Evolutionary conservation across 1,284 basidiomycete genomes (phyloP), one percentile per base, ranked within the genome.

Genomic region (Moesziomyces globuligerus): DNA sequence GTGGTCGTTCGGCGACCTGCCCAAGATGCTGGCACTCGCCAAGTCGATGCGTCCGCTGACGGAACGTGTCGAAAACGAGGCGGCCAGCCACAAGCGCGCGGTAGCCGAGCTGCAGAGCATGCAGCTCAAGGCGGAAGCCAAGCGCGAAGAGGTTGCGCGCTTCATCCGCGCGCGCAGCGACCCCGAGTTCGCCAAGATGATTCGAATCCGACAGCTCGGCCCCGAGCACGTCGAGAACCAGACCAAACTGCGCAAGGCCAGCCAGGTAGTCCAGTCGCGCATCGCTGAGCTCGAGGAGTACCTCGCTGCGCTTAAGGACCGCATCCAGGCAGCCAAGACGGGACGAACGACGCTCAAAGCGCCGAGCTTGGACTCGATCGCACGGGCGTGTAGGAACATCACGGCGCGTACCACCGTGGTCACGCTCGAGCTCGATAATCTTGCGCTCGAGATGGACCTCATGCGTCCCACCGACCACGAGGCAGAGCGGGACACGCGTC

Each of bases 181-280:
- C 76, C 86, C 87, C 2, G 90, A 90, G 40, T 92, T 92, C 80
- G 87, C 90, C 13, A 90, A 89, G 75, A 90, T 93, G 86, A 83
- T 94, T 38, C 90, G 89, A 78, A 85, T 89, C 1, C 86, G 91
- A 48, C 89, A 89, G n/a, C 85, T 94, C n/a, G 90, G 90, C 7
- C 92, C 93, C 0, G 93, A 94, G 76, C 89, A 92, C 76, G 84
- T 89, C n/a, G 92, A 94, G 80, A 89, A 88, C 3, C 93, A 93
- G 78, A 87, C 85, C 11, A 88, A 89, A 52, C 83, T 94, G 25
- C 87, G 92, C 39, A 87, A 88, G 54, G 86, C 86, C 53, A 88
- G 91, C 36, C 85, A 93, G 89, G 81, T 85, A 15, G 87, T 91
- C 29, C 87, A 87, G 24, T 89, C 90, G 62, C 87, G 90, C 28